Evolutionary conservation across 306 rosid species (phyloP).

Genomic region (Arachis hypogaea): DNA sequence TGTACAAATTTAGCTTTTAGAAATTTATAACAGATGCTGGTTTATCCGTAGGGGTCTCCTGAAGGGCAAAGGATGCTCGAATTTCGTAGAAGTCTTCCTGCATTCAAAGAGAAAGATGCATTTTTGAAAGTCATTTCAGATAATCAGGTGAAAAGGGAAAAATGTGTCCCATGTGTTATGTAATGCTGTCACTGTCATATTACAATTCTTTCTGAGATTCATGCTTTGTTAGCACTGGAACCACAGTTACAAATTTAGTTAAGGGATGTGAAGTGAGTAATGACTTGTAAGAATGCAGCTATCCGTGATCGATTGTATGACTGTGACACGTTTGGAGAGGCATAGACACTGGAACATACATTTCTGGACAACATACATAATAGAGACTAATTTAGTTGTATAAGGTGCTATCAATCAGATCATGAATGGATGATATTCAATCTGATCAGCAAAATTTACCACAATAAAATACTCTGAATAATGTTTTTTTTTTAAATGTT

Average conservation of each 20-base stretch:
- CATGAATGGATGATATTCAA: conserved; percentile 1
- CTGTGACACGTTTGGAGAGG: conserved; percentile 5
- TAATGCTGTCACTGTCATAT: conserved; percentile 22
- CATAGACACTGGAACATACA: conserved; percentile 3
- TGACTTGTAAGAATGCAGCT: too few species aligned
- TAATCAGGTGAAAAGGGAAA: conserved; percentile 70
- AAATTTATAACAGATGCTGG: conserved; percentile 36
- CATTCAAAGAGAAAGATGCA: conserved; percentile 83
- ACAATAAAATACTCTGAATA: neutral
- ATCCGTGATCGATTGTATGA: neutral
- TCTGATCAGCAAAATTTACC: conserved; percentile 12
- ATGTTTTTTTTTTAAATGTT: neutral
- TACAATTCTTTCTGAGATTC: conserved; percentile 12
- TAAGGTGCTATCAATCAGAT: neutral
- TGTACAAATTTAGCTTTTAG: conserved; percentile 29
- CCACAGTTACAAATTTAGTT: conserved; percentile 20
- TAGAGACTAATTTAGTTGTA: conserved; percentile 13
- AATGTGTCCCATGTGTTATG: conserved; percentile 17
- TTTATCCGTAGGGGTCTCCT: conserved; percentile 58
- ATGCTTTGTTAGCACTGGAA: conserved; percentile 4
- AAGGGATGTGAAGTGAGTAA: neutral
- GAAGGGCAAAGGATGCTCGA: conserved; percentile 83
- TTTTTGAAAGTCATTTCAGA: conserved; percentile 65
- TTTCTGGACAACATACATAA: conserved; percentile 12
- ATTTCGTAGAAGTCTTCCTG: conserved; percentile 85